These are phyloP conservation scores for Gossypium stocksii DNA, from an alignment of 345 rosid genomes.

Conservation along the genomic window DNA sequence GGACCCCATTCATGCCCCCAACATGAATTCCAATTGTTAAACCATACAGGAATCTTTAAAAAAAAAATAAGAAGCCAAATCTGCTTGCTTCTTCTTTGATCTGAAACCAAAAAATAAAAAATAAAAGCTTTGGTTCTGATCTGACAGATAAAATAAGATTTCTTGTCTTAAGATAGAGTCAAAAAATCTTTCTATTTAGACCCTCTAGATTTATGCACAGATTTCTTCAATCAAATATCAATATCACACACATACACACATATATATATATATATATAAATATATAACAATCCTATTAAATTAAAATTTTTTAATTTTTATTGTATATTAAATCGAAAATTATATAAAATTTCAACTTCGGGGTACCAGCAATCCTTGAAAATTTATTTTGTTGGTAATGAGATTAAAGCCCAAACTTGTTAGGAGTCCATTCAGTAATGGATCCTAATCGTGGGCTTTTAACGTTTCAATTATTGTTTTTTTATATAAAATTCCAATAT, in stretches of 20 bases:
- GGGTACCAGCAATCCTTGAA: neutral
- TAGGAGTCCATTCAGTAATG: neutral
- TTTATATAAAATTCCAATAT: neutral
- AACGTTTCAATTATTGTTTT: neutral
- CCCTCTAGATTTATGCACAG: too few relatives aligned
- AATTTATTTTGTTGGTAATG: neutral
- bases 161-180: too few relatives aligned
- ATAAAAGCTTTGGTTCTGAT: neutral
- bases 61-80: neutral
- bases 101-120: neutral
- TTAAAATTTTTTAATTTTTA: too few relatives aligned
- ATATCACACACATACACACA: too few relatives aligned
- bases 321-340: too few relatives aligned
- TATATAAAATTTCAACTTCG: too few relatives aligned
- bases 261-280: too few relatives aligned
- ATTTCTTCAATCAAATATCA: too few relatives aligned
- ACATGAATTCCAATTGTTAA: neutral
- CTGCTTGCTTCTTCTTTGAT: slow-evolving; percentile 3
- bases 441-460: neutral
- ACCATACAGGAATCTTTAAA: neutral
- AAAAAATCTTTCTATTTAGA: too few relatives aligned
- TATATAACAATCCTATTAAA: too few relatives aligned
- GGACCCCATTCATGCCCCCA: slow-evolving; percentile 4
- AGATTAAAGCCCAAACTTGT: neutral
- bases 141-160: neutral